These are phyloP conservation scores for Paecilomyces sp. DNA, from an alignment of 2,329 filamentous ascomycete genomes.

Conservation along the genomic window DNA sequence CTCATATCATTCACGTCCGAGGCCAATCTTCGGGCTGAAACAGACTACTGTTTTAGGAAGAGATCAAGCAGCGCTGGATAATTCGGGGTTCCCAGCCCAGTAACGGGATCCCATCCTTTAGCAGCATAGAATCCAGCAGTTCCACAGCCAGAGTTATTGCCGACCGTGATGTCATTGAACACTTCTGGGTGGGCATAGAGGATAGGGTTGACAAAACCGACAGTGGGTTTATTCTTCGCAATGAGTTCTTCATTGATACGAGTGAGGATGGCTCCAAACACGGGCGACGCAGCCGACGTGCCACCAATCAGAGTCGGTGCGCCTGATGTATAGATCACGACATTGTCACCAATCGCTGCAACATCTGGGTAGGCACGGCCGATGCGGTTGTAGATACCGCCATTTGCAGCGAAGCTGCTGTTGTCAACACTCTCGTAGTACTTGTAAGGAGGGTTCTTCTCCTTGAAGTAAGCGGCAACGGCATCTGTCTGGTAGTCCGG, in stretches of 20 bases:
- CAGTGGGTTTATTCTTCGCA: constrained; percentile 38
- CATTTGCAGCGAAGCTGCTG: constrained; percentile 18
- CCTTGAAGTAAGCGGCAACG: constrained; percentile 28
- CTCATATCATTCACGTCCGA: neutral
- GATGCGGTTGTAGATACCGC: constrained; percentile 26
- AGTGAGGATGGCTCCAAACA: constrained; percentile 49
- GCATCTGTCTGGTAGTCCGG: constrained; percentile 33
- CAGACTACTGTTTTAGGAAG: constrained; percentile 1
- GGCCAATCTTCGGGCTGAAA: neutral
- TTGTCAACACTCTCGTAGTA: constrained; percentile 27
- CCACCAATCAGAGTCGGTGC: constrained; percentile 17
- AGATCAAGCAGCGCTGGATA: constrained; percentile 6
- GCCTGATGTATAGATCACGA: constrained; percentile 21
- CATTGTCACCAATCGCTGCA: constrained; percentile 28
- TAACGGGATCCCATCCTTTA: constrained; percentile 27
- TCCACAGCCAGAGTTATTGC: constrained; percentile 22
- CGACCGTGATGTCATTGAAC: constrained; percentile 24
- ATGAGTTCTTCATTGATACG: constrained; percentile 50
- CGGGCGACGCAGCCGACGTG: constrained; percentile 44
- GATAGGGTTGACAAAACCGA: constrained; percentile 50
- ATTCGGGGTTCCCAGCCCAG: constrained; percentile 23
- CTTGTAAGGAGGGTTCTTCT: constrained; percentile 15
- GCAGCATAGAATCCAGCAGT: constrained; percentile 20
- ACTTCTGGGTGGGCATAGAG: constrained; percentile 23
- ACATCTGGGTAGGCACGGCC: constrained; percentile 31